A percentile compares a stretch with the other conserved stretches of the same genome.
These are phyloP conservation scores for Dendrocalamus latiflorus DNA, from an alignment of 202 grass and related monocot genomes.

Conservation along the genomic window DNA sequence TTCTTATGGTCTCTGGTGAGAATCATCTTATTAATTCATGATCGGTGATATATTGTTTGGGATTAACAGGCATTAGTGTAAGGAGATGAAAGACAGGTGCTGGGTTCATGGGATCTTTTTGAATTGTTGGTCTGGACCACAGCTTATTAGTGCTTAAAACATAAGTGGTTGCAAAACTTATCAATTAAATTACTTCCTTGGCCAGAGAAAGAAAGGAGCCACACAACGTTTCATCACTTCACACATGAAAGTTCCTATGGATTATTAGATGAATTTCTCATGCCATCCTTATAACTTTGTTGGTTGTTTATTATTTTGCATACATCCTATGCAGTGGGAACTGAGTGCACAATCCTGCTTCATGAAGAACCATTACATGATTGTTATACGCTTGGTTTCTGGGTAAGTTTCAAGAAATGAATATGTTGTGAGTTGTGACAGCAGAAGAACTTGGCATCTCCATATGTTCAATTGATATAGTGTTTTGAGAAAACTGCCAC, in stretches of 20 bases:
- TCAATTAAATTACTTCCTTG: neutral
- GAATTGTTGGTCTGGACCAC: neutral
- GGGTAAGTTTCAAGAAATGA: constrained; percentile 69
- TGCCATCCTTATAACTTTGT: neutral
- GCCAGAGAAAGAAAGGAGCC: neutral
- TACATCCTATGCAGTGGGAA: constrained; percentile 67
- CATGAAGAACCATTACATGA: constrained; percentile 90
- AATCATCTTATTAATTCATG: constrained; percentile 4
- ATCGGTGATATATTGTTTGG: neutral
- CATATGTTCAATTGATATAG: neutral
- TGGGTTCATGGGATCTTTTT: neutral
- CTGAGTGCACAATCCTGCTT: constrained; percentile 78
- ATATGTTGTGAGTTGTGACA: neutral
- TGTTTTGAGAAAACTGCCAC: neutral
- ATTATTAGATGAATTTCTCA: neutral
- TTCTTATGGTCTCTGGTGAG: constrained; percentile 95
- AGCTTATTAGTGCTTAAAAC: neutral
- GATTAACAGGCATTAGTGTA: neutral
- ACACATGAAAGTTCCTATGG: neutral
- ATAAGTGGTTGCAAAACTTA: neutral
- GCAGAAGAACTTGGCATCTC: neutral
- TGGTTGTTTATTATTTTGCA: constrained; percentile 19
- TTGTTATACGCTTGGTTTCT: constrained; percentile 63
- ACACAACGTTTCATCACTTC: neutral
- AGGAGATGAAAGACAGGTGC: neutral